Conservation (phyloP, 2,329 filamentous ascomycete genomes). For the Penicillium hordei region DNA sequence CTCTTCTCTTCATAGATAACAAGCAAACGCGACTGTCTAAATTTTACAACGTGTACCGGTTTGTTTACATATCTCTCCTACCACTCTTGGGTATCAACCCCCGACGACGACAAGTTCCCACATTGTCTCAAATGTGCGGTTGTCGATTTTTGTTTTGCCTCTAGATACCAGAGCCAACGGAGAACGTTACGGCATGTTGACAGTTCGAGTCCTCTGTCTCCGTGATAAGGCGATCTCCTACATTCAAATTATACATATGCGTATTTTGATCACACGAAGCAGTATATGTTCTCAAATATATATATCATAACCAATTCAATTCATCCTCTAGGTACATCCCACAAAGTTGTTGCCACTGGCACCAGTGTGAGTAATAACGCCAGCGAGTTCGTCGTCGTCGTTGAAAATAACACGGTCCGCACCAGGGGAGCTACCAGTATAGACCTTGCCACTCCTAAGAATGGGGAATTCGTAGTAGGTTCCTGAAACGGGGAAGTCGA, state of each 20-base stretch:
- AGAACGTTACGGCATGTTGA: slow-evolving; percentile 18
- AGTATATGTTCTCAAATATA: neutral
- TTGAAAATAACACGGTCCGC: slow-evolving; percentile 68
- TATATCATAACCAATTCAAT: slow-evolving; percentile 39
- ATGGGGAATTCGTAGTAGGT: slow-evolving; percentile 67
- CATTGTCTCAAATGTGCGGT: slow-evolving; percentile 19
- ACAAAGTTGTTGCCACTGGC: slow-evolving; percentile 69
- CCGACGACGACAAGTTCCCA: slow-evolving; percentile 24
- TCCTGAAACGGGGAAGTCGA: slow-evolving; percentile 57
- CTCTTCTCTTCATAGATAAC: neutral
- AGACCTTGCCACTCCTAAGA: slow-evolving; percentile 48
- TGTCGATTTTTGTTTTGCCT: slow-evolving; percentile 26
- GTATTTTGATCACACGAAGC: neutral
- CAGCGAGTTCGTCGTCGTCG: slow-evolving; percentile 56
- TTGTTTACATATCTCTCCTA: neutral
- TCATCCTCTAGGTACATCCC: slow-evolving; percentile 46
- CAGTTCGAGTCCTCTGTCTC: slow-evolving; percentile 20
- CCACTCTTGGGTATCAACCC: slow-evolving; percentile 16
- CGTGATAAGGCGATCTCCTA: slow-evolving; percentile 21
- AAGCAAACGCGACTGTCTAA: neutral
- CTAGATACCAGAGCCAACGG: slow-evolving; percentile 19
- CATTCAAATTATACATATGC: slow-evolving; percentile 2
- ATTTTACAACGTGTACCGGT: neutral
- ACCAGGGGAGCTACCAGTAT: slow-evolving; percentile 63
- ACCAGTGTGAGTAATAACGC: slow-evolving; percentile 68